These are phyloP conservation scores for Metschnikowia drakensbergensis DNA, from an alignment of 805 yeast genomes.

Conservation along the genomic window DNA sequence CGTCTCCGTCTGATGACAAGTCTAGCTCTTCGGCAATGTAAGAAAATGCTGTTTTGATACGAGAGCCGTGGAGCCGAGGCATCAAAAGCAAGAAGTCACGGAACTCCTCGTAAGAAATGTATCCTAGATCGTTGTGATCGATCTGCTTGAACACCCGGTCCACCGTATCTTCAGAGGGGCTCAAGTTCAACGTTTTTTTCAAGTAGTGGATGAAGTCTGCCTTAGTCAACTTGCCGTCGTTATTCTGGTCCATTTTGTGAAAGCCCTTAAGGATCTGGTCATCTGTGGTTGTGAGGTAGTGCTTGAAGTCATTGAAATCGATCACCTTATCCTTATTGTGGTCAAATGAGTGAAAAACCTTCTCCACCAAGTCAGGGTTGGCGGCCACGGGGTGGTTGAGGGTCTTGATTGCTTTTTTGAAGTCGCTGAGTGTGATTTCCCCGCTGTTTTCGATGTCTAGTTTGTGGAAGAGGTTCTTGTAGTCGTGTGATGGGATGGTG, in stretches of 20 bases:
- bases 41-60: slow-evolving; percentile 75
- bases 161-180: slow-evolving; percentile 50
- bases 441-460: slow-evolving; percentile 44
- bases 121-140: slow-evolving; percentile 58
- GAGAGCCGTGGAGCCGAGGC: slow-evolving; percentile 74
- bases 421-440: slow-evolving; percentile 45
- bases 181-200: slow-evolving; percentile 46
- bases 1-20: slow-evolving; percentile 88
- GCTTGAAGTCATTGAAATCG: slow-evolving; percentile 63
- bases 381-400: slow-evolving; percentile 63
- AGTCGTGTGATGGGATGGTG: slow-evolving; percentile 20
- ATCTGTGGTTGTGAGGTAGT: slow-evolving; percentile 65
- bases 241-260: slow-evolving; percentile 59
- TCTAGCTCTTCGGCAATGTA: slow-evolving; percentile 78
- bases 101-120: slow-evolving; percentile 81
- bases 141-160: slow-evolving; percentile 53
- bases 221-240: slow-evolving; percentile 66
- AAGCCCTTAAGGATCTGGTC: slow-evolving; percentile 68
- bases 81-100: slow-evolving; percentile 75
- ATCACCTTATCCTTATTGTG: slow-evolving; percentile 52
- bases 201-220: slow-evolving; percentile 68
- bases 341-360: slow-evolving; percentile 58
- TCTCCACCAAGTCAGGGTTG: slow-evolving; percentile 54
- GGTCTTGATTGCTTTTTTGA: slow-evolving; percentile 41
- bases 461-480: slow-evolving; percentile 30